phyloP scores from a whole-genome alignment of 2,329 filamentous ascomycete species.

The Plenodomus biglobosus region DNA sequence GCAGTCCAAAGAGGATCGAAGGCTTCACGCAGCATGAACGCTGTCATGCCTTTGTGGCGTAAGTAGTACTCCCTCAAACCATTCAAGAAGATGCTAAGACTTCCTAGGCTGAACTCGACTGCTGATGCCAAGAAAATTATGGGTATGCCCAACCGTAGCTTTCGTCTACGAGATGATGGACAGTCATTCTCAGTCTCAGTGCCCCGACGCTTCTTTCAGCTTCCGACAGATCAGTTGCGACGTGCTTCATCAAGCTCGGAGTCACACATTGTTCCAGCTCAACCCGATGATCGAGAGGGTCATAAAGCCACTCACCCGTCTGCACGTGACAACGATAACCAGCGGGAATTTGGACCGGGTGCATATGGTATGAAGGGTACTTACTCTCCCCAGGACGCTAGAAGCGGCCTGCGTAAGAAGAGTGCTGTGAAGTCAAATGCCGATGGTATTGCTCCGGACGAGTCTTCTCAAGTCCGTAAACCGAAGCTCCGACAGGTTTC shows the following conservation, averaged over 20 bases:
- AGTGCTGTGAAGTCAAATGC: not conserved
- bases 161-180: constrained; percentile 12
- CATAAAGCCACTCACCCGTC: constrained; percentile 1
- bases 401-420: constrained; percentile 32
- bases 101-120: constrained; percentile 14
- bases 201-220: constrained; percentile 24
- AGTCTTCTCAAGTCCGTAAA: not conserved
- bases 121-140: constrained; percentile 19
- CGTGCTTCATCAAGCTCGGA: constrained; percentile 1
- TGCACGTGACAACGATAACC: constrained; percentile 4
- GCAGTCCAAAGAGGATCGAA: not conserved
- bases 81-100: constrained; percentile 7
- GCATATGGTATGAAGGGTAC: too few species aligned
- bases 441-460: constrained; percentile 18
- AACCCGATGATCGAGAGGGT: constrained; percentile 1
- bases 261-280: constrained; percentile 1
- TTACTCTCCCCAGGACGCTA: constrained; percentile 44
- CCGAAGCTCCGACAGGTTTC: not conserved
- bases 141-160: constrained; percentile 6
- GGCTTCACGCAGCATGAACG: not conserved
- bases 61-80: constrained; percentile 3
- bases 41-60: constrained; percentile 25
- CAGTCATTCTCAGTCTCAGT: constrained; percentile 17
- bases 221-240: constrained; percentile 1
- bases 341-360: too few species aligned